Evolutionary conservation across 306 rosid genomes (phyloP), one percentile per base, ranked within the genome.

Genomic region (Fagus crenata): DNA sequence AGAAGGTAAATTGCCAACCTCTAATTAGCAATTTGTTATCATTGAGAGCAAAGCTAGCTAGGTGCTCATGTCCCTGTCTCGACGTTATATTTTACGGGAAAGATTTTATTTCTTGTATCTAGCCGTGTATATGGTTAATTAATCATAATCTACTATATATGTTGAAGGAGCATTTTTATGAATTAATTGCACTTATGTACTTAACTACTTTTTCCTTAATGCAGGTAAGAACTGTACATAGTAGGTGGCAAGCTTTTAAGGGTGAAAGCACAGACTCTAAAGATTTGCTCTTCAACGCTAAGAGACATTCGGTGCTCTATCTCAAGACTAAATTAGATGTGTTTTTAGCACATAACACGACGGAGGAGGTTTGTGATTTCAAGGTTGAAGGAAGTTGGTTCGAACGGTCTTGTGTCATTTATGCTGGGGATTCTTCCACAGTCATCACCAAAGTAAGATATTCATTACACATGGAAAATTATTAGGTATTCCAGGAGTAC

Each of bases 361-460:
- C 3, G n/a, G 85, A 89, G 51, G 7, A 84, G 32, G 84, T 73
- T 32, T 86, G 87, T 80, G 93, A 89, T 68, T 89, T 77, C 77
- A 84, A 68, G 81, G 74, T 89, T 53, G 82, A 85, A 73, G 89
- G 89, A 49, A 87, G 84, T 58, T 87, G 91, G 91, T n/a, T 56
- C 0, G 88, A 85, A 32, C 84, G 85, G 49, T 89, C 91, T 22
- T 89, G 89, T 22, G 46, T 7, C 43, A 63, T 89, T 39, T 82
- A 89, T 78, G 93, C 91, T 1, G 91, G 89, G 43, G 85, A 85
- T 75, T 84, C 88, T 36, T 41, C 75, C 83, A 80, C 36, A 68
- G 78, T 87, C 7, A 81, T 85, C 31, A 87, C 91, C 6, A 80
- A 87, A 82, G 90, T 89, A 74, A 53, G 51, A 46, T 46, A 46